Evolutionary conservation across 441 rosid species (phyloP), one percentile per base, ranked within the genome.

Genomic region (Dalechampia spathulata): DNA sequence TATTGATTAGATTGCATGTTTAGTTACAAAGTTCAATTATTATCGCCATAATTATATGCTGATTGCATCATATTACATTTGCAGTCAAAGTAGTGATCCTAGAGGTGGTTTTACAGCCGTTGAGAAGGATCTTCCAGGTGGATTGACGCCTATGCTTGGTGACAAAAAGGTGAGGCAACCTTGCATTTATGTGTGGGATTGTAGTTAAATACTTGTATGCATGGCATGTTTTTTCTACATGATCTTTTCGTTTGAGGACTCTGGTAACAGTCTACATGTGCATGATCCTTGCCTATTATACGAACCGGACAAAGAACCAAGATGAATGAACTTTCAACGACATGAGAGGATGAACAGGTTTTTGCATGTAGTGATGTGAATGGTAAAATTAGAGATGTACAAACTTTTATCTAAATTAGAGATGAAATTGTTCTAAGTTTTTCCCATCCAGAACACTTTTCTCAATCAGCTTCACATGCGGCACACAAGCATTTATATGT

Each of bases 61-160:
- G 26, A 30, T 11, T 47, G 36, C 32, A 4, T 38, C 19, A 49
- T 41, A n/a, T 57, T 56, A 46, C 30, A 19, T 65, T 62, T 72
- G 52, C 81, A 85, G 98, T 57, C 96, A 90, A 81, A 76, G 86
- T 5, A 82, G 98, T 69, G 99, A 94, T 79, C 90, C 91, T 21
- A 74, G 86, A 40, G 84, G 88, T 22, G 91, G 96, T 37, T 87
- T 90, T 69, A 94, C 90, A 55, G 84, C 91, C 19, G 89, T 87
- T 54, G 96, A 90, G 86, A 90, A 86, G 74, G 96, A 83, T 65
- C 63, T 78, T 67, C 90, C 85, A 0, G 99, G 98, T 55, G 80
- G 90, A 61, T 75, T 90, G 70, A 90, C 99, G 23, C 96, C 98
- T 27, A 90, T 94, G 99, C 96, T 94, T 43, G 98, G 99, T 49